phyloP scores from a whole-genome alignment of 768 basidiomycete species.

The Mrakia frigida region DNA sequence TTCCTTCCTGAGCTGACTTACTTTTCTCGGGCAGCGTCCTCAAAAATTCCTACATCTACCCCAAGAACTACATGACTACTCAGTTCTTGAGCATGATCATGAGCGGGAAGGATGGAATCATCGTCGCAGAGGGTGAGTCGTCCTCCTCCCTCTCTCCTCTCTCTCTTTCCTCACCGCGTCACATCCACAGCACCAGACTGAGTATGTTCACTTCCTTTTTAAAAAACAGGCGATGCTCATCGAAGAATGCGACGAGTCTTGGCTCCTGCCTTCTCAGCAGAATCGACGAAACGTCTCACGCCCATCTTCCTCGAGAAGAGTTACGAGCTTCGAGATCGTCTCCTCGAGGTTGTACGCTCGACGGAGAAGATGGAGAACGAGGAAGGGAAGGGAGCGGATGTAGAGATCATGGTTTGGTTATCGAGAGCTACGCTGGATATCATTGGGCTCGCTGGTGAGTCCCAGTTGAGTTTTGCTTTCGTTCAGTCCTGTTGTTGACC shows the following conservation, averaged over 20 bases:
- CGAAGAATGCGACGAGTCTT: neutral
- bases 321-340: neutral
- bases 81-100: neutral
- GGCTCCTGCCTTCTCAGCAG: neutral
- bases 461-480: neutral
- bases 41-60: neutral
- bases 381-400: neutral
- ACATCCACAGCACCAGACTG: too few species aligned
- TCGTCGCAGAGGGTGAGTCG: neutral
- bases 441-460: neutral
- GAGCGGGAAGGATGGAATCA: neutral
- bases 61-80: neutral
- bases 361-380: neutral
- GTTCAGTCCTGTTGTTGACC: too few species aligned
- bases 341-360: neutral
- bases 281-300: neutral
- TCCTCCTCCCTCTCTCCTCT: neutral
- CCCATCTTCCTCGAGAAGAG: constrained; percentile 1
- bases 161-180: neutral
- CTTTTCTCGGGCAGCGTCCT: neutral
- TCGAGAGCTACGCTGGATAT: neutral
- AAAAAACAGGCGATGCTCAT: neutral
- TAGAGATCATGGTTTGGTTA: neutral
- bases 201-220: neutral
- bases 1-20: neutral